Evolutionary conservation across 495 filamentous ascomycete genomes (phyloP).

Genomic region (Mytilinidion resinicola): DNA sequence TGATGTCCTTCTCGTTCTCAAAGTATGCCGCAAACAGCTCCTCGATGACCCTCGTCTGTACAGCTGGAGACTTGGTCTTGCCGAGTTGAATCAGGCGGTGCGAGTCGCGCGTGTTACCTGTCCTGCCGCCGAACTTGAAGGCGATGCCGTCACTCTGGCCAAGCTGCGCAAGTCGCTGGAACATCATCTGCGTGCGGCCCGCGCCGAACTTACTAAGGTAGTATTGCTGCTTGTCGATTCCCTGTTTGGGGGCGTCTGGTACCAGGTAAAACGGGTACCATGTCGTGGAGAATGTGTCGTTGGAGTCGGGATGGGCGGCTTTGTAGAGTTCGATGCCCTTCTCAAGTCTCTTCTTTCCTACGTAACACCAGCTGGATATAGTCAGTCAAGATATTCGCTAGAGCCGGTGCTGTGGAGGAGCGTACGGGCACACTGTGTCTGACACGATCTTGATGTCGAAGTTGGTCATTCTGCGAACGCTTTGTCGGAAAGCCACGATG

Average conservation of each 20-base stretch:
- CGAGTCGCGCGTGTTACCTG: slow-evolving; percentile 71
- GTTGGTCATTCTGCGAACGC: slow-evolving; percentile 56
- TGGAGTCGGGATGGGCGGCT: slow-evolving; percentile 46
- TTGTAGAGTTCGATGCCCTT: slow-evolving; percentile 63
- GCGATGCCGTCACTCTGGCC: slow-evolving; percentile 62
- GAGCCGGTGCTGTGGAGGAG: slow-evolving; percentile 28
- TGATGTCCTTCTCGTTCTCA: slow-evolving; percentile 73
- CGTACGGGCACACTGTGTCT: slow-evolving; percentile 74
- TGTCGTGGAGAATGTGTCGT: slow-evolving; percentile 62
- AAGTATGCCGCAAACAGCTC: slow-evolving; percentile 69
- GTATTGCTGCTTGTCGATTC: slow-evolving; percentile 51
- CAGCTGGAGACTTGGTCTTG: slow-evolving; percentile 47
- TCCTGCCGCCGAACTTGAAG: slow-evolving; percentile 65
- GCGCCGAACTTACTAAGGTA: slow-evolving; percentile 55
- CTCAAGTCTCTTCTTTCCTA: slow-evolving; percentile 71
- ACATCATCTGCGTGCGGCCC: slow-evolving; percentile 50
- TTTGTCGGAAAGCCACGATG: slow-evolving; percentile 29
- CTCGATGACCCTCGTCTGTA: slow-evolving; percentile 60
- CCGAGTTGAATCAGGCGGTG: slow-evolving; percentile 69
- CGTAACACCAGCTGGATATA: slow-evolving; percentile 55
- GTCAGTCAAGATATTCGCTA: background rate
- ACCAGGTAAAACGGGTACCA: slow-evolving; percentile 82
- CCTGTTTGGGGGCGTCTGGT: slow-evolving; percentile 51
- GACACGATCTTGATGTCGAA: slow-evolving; percentile 71
- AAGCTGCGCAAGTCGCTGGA: slow-evolving; percentile 48